Percentiles rank a stretch among this genome's conserved stretches.
These are phyloP conservation scores for Phalaenopsis aphrodite DNA, from an alignment of 106 monocot genomes.

Conservation along the genomic window DNA sequence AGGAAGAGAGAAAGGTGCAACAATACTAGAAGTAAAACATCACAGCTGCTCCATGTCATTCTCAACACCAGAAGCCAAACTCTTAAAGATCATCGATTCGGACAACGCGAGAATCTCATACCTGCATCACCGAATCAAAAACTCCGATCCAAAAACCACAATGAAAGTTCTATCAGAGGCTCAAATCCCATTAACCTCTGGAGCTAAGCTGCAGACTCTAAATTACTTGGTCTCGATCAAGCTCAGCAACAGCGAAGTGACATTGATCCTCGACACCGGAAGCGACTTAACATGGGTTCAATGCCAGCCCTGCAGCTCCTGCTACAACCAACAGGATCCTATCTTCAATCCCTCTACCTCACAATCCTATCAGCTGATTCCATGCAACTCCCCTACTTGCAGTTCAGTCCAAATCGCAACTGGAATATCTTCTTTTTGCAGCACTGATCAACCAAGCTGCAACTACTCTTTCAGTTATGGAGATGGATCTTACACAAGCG, in stretches of 20 bases:
- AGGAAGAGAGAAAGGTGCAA: slow-evolving; percentile 40
- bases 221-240: slow-evolving; percentile 66
- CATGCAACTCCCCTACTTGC: slow-evolving; percentile 46
- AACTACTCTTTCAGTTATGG: slow-evolving; percentile 47
- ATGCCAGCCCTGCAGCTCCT: slow-evolving; percentile 42
- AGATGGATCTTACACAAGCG: slow-evolving; percentile 58
- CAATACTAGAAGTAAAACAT: slow-evolving; percentile 56
- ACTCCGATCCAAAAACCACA: background rate
- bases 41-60: slow-evolving; percentile 7
- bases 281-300: slow-evolving; percentile 18
- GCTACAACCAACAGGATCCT: slow-evolving; percentile 65
- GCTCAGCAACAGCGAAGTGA: slow-evolving; percentile 28
- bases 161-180: slow-evolving; percentile 4
- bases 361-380: slow-evolving; percentile 39
- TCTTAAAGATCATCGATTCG: slow-evolving; percentile 20
- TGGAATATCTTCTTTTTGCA: slow-evolving; percentile 16
- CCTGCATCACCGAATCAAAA: slow-evolving; percentile 23
- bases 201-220: slow-evolving; percentile 56
- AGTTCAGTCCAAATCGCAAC: slow-evolving; percentile 24
- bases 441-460: slow-evolving; percentile 20
- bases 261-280: slow-evolving; percentile 13
- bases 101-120: slow-evolving; percentile 49
- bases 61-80: slow-evolving; percentile 12
- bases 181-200: slow-evolving; percentile 54
- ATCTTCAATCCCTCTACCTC: slow-evolving; percentile 58